A percentile compares a stretch with the other conserved stretches of the same genome.
Evolutionary conservation across 1,284 basidiomycete species (phyloP).

Genomic region (Entoloma clypeatum): DNA sequence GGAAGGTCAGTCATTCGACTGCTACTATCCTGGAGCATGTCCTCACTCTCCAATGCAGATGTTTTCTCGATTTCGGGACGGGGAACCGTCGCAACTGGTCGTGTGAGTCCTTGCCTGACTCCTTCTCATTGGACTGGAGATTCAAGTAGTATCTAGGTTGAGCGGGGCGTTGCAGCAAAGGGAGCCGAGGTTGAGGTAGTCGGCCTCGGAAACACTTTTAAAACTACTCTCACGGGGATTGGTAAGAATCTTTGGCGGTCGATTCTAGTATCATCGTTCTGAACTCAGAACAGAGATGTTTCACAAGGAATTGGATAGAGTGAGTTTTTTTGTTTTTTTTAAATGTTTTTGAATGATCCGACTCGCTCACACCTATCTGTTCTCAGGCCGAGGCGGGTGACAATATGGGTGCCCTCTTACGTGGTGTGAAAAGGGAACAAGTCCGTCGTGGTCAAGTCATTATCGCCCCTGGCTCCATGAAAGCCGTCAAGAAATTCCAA

Average conservation of each 20-base stretch:
- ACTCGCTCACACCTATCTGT: slow-evolving; percentile 4
- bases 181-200: slow-evolving; percentile 94
- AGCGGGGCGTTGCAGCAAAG: slow-evolving; percentile 92
- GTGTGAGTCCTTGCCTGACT: slow-evolving; percentile 45
- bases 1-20: slow-evolving; percentile 52
- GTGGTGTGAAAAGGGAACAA: slow-evolving; percentile 98
- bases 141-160: slow-evolving; percentile 53
- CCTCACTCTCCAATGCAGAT: slow-evolving; percentile 45
- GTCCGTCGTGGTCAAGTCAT: slow-evolving; percentile 92
- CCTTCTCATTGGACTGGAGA: slow-evolving; percentile 4
- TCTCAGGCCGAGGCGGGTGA: slow-evolving; percentile 94
- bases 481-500: slow-evolving; percentile 91
- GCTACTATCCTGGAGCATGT: neutral
- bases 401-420: slow-evolving; percentile 98
- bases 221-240: slow-evolving; percentile 96
- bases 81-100: slow-evolving; percentile 97
- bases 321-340: slow-evolving; percentile 28
- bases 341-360: slow-evolving; percentile 1
- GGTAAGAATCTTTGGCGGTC: slow-evolving; percentile 44
- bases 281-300: slow-evolving; percentile 88
- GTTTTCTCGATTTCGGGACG: slow-evolving; percentile 98
- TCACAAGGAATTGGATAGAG: slow-evolving; percentile 98
- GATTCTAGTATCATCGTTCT: slow-evolving; percentile 3
- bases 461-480: slow-evolving; percentile 89
- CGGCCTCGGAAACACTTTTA: slow-evolving; percentile 80